Evolutionary conservation across 129 eudicot species (phyloP), one percentile per base, ranked within the genome.

Genomic region (Tagetes erecta): DNA sequence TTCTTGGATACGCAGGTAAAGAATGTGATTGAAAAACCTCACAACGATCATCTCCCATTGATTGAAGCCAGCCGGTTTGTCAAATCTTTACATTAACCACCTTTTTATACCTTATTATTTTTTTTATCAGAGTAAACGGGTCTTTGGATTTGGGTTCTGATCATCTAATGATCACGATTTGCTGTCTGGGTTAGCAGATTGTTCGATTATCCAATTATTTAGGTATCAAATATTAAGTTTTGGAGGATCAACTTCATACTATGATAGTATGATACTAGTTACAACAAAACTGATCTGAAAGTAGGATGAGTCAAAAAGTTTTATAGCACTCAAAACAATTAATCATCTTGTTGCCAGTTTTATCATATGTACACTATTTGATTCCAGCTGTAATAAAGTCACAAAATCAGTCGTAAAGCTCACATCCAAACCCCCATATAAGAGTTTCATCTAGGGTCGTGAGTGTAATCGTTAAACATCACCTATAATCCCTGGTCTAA

Each of bases 61-160:
- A 80, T 94, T 64, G 98, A 94, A 84, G 98, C 98, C 77, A 94
- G 98, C 98, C 90, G 98, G 98, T 88, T 56, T 27, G 83, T 37
- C 31, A 55, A 13, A 11, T 67, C 30, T 60, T 47, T 42, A 42
- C 42, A 67, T 59, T 14, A 58, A 49, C 13, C 31, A n/a, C 52
- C 51, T 51, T 58, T 81, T 20, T 40, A 11, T 74, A 4, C 11
- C 27, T 20, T 11, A 51, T 47, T 12, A 12, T 9, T 37, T 11
- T 35, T 34, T 49, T 71, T 27, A 33, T 46, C 39, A 35, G 14
- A 8, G 57, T 41, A 74, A 33, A 8, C 8, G 34, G n/a, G 8
- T 44, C 9, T 6, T 44, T 44, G 49, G 49, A 44, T 44, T 44
- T 44, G 49, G 49, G 49, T 44, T 44, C 8, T 44, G 11, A 44